Percentiles rank a stretch among this genome's conserved stretches.
Conservation (phyloP, 352 stramenopile species). For the Pythium phragmiticola region DNA sequence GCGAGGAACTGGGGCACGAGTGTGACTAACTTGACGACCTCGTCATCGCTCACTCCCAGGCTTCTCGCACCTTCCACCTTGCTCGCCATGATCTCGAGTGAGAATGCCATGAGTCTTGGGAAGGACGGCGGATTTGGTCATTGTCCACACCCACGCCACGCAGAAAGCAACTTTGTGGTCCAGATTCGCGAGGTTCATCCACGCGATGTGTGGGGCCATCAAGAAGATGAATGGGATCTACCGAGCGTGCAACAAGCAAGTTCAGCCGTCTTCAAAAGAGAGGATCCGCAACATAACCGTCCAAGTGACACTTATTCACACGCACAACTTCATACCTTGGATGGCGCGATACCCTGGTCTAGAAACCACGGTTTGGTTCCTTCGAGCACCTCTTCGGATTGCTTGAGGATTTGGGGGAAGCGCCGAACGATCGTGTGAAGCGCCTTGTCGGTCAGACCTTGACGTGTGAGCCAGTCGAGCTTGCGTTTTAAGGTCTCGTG, state of each 20-base stretch:
- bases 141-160: slow-evolving; percentile 33
- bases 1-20: slow-evolving; percentile 41
- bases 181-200: slow-evolving; percentile 35
- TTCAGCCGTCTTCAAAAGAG: no score
- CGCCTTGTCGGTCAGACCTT: slow-evolving; percentile 4
- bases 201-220: slow-evolving; percentile 46
- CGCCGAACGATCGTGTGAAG: slow-evolving; percentile 6
- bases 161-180: slow-evolving; percentile 42
- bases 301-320: no score
- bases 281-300: no score
- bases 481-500: slow-evolving; percentile 12
- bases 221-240: slow-evolving; percentile 59
- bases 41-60: slow-evolving; percentile 33
- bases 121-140: slow-evolving; percentile 39
- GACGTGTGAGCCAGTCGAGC: slow-evolving; percentile 8
- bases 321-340: slow-evolving; percentile 14
- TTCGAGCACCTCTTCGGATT: slow-evolving; percentile 11
- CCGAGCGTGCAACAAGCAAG: not conserved
- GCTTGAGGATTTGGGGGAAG: slow-evolving; percentile 14
- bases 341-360: slow-evolving; percentile 2
- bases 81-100: slow-evolving; percentile 31
- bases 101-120: slow-evolving; percentile 37
- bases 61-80: slow-evolving; percentile 36
- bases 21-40: slow-evolving; percentile 36
- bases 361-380: slow-evolving; percentile 17